Evolutionary conservation across 148 eudicot genomes (phyloP).

Genomic region (Rhododendron williamsianum): DNA sequence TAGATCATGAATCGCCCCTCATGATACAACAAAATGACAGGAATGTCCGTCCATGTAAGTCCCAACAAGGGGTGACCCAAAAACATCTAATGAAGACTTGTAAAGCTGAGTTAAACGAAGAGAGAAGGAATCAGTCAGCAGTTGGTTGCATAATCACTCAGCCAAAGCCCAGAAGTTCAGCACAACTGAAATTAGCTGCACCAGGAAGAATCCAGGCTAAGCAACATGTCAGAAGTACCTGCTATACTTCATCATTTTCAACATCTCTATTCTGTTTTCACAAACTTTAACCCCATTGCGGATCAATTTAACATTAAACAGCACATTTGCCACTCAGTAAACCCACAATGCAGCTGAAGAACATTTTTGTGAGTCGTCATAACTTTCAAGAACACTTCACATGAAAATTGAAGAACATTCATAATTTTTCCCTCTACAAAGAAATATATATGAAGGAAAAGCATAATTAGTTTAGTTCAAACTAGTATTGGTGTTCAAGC

Average conservation of each 20-base stretch:
- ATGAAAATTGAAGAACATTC: not conserved
- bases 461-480: not conserved
- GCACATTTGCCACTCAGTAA: not conserved
- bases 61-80: not conserved
- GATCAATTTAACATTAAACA: not conserved
- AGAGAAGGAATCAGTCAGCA: conserved; percentile 6
- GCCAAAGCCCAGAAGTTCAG: conserved; percentile 1
- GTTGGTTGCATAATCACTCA: conserved; percentile 1
- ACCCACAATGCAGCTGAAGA: not conserved
- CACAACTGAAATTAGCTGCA: not conserved
- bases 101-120: not conserved
- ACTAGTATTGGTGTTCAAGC: not conserved
- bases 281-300: not conserved
- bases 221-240: not conserved
- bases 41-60: not conserved
- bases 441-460: not conserved
- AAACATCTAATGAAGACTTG: no score
- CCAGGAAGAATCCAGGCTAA: not conserved
- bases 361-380: not conserved
- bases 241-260: conserved; percentile 4
- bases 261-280: not conserved
- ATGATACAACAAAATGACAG: not conserved
- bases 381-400: not conserved
- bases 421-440: not conserved
- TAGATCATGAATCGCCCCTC: not conserved